phyloP scores from a whole-genome alignment of 345 rosid species.

The Carallia pectinifolia region DNA sequence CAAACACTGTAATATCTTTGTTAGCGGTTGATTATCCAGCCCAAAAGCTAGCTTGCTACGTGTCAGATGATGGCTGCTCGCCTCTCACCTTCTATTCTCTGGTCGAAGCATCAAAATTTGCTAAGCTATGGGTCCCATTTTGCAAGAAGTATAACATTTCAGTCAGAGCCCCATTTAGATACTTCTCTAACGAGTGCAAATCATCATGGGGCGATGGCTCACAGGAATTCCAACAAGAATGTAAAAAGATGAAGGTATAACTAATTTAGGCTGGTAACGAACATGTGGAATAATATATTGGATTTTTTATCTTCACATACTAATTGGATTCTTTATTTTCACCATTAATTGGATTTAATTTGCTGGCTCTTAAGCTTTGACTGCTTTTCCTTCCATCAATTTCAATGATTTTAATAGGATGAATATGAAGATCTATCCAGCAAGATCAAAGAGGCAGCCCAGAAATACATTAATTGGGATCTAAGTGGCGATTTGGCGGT shows the following conservation, averaged over 20 bases:
- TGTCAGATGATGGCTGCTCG: constrained; percentile 63
- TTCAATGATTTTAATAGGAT: constrained; percentile 28
- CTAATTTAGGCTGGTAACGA: background rate
- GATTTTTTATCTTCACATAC: too few relatives aligned
- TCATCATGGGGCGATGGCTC: constrained; percentile 11
- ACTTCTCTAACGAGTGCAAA: constrained; percentile 24
- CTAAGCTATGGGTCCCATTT: constrained; percentile 74
- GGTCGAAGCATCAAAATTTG: constrained; percentile 56
- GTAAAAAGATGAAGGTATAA: constrained; percentile 48
- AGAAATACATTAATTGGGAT: constrained; percentile 15
- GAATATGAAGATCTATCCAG: constrained; percentile 45
- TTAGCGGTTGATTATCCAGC: constrained; percentile 60
- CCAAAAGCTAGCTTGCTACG: constrained; percentile 50
- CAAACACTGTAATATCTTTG: constrained; percentile 51
- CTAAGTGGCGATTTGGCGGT: constrained; percentile 35
- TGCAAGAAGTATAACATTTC: constrained; percentile 43
- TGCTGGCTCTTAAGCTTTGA: too few relatives aligned
- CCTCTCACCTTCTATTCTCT: constrained; percentile 54
- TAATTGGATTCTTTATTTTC: too few relatives aligned
- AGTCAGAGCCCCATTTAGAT: constrained; percentile 70
- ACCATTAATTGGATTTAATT: too few relatives aligned
- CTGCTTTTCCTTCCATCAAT: background rate
- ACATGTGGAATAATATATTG: too few relatives aligned
- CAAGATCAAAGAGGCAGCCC: constrained; percentile 41
- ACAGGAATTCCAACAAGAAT: constrained; percentile 43